phyloP scores from a whole-genome alignment of 352 stramenopile species.

The Pythium insidiosum region DNA sequence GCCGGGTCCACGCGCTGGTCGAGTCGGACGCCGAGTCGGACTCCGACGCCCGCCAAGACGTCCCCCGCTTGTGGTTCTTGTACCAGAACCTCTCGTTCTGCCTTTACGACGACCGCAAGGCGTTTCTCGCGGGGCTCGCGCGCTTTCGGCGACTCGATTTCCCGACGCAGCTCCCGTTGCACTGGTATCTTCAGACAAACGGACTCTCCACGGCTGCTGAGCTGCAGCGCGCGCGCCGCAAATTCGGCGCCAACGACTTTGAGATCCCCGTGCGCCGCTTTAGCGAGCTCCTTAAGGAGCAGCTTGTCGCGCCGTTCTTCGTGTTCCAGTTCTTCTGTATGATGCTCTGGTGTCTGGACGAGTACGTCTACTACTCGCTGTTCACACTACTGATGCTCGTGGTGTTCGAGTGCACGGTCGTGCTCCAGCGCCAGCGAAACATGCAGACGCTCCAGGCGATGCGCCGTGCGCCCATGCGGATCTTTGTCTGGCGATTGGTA shows the following conservation, averaged over 20 bases:
- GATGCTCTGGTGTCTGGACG: constrained; percentile 94
- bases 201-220: constrained; percentile 12
- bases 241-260: constrained; percentile 73
- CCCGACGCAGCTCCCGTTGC: constrained; percentile 21
- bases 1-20: constrained; percentile 9
- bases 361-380: constrained; percentile 97
- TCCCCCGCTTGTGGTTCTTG: constrained; percentile 58
- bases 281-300: constrained; percentile 82
- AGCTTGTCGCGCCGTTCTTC: constrained; percentile 95
- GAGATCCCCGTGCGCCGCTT: constrained; percentile 85
- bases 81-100: constrained; percentile 80
- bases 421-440: constrained; percentile 85
- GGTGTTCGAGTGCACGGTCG: constrained; percentile 92
- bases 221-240: constrained; percentile 19
- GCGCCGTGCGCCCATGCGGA: constrained; percentile 40
- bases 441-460: constrained; percentile 87
- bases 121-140: constrained; percentile 9
- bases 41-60: constrained; percentile 7
- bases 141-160: constrained; percentile 39
- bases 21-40: background rate
- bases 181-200: constrained; percentile 11
- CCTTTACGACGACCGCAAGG: constrained; percentile 35
- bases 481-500: constrained; percentile 75
- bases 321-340: constrained; percentile 96
- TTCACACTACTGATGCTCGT: constrained; percentile 94